Evolutionary conservation across 495 filamentous ascomycete species (phyloP).

Genomic region (Neurospora sublineolata): DNA sequence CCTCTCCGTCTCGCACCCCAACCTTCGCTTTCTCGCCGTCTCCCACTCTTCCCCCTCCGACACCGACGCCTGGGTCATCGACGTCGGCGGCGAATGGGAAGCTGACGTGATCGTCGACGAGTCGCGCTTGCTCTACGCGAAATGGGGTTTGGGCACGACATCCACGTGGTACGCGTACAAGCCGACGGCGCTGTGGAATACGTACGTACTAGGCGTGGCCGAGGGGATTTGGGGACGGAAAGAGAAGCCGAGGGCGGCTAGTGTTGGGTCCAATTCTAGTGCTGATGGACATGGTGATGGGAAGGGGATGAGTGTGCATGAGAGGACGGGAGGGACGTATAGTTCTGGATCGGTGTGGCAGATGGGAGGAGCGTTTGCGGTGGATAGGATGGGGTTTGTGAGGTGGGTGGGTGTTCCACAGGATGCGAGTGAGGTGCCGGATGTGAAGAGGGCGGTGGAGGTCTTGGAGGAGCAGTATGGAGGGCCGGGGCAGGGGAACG

Average conservation of each 20-base stretch:
- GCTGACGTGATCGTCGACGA: constrained; percentile 43
- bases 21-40: constrained; percentile 45
- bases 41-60: constrained; percentile 41
- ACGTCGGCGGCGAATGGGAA: constrained; percentile 41
- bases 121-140: constrained; percentile 36
- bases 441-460: constrained; percentile 37
- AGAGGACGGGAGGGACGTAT: not conserved
- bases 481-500: constrained; percentile 19
- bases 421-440: constrained; percentile 37
- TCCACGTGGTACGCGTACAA: constrained; percentile 39
- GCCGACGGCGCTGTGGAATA: constrained; percentile 34
- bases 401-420: constrained; percentile 32
- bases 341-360: constrained; percentile 37
- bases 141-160: constrained; percentile 43
- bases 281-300: not conserved
- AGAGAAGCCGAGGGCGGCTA: constrained; percentile 34
- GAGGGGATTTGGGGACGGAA: constrained; percentile 43
- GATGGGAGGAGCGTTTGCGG: constrained; percentile 43
- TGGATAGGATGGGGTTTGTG: constrained; percentile 39
- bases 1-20: constrained; percentile 31
- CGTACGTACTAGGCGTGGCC: constrained; percentile 35
- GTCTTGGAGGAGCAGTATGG: constrained; percentile 10
- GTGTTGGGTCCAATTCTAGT: not conserved
- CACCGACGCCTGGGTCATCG: constrained; percentile 43
- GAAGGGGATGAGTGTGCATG: not conserved